phyloP scores from a whole-genome alignment of 768 basidiomycete genomes.

The Russula sp. region DNA sequence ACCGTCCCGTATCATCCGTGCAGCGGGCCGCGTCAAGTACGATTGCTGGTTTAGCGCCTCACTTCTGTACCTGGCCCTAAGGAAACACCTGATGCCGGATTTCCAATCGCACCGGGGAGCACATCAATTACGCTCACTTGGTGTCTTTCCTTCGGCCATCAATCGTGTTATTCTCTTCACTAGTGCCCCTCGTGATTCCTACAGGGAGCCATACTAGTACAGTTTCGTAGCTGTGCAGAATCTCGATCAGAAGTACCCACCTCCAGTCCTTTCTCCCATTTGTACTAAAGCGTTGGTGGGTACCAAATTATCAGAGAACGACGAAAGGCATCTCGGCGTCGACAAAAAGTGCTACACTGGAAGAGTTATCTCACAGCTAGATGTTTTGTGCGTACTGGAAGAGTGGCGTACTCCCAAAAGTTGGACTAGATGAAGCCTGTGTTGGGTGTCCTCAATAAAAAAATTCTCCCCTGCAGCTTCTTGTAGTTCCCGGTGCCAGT shows the following conservation, averaged over 20 bases:
- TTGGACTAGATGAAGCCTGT: background rate
- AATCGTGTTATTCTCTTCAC: conserved; percentile 84
- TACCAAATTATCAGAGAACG: conserved; percentile 38
- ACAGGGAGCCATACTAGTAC: conserved; percentile 47
- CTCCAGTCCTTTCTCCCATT: conserved; percentile 52
- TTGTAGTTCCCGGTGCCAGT: conserved; percentile 48
- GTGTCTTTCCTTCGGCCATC: conserved; percentile 80
- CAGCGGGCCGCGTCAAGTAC: conserved; percentile 81
- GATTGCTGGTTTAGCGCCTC: background rate
- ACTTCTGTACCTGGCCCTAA: background rate
- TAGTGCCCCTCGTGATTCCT: conserved; percentile 46
- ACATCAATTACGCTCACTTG: conserved; percentile 81
- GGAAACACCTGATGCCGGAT: background rate
- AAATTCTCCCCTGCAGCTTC: conserved; percentile 41
- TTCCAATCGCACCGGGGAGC: conserved; percentile 56
- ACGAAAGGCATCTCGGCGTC: conserved; percentile 72
- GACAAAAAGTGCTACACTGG: conserved; percentile 70
- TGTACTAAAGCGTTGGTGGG: conserved; percentile 35
- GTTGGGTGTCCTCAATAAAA: conserved; percentile 65
- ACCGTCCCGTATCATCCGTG: conserved; percentile 68
- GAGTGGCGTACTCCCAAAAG: conserved; percentile 4
- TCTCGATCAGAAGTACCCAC: conserved; percentile 56
- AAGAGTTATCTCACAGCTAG: conserved; percentile 87
- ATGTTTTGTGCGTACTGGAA: conserved; percentile 57
- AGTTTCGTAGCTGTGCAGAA: conserved; percentile 66